Conservation (phyloP, 2,329 filamentous ascomycete genomes). For the Fusarium siculi region DNA sequence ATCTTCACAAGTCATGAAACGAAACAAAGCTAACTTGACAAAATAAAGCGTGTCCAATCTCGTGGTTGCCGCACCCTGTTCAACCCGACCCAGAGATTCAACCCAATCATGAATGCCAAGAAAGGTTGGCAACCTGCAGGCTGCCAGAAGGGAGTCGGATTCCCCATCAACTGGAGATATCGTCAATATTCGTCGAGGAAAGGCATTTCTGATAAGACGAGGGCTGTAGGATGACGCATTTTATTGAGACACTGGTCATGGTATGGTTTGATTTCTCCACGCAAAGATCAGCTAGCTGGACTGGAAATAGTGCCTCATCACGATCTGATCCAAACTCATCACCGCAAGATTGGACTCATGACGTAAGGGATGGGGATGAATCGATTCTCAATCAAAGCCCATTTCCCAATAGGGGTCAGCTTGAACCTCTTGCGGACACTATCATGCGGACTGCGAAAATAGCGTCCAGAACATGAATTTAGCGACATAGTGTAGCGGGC, state of each 20-base stretch:
- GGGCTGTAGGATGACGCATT: conserved; percentile 28
- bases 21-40: conserved; percentile 17
- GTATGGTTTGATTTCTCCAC: conserved; percentile 8
- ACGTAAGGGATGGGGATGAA: conserved; percentile 34
- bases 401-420: conserved; percentile 30
- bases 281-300: conserved; percentile 16
- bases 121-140: conserved; percentile 1
- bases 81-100: conserved; percentile 29
- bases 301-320: neutral
- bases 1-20: conserved; percentile 40
- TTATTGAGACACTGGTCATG: conserved; percentile 24
- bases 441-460: conserved; percentile 9
- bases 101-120: conserved; percentile 24
- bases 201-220: conserved; percentile 4
- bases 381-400: conserved; percentile 8
- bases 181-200: conserved; percentile 7
- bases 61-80: conserved; percentile 29
- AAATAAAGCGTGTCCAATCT: conserved; percentile 27
- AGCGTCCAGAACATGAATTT: conserved; percentile 17
- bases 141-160: neutral
- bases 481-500: conserved; percentile 1
- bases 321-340: neutral
- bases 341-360: conserved; percentile 17
- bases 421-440: conserved; percentile 13
- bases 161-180: conserved; percentile 5